Evolutionary conservation across 2,329 filamentous ascomycete species (phyloP).

Genomic region (Penicillium sp.): DNA sequence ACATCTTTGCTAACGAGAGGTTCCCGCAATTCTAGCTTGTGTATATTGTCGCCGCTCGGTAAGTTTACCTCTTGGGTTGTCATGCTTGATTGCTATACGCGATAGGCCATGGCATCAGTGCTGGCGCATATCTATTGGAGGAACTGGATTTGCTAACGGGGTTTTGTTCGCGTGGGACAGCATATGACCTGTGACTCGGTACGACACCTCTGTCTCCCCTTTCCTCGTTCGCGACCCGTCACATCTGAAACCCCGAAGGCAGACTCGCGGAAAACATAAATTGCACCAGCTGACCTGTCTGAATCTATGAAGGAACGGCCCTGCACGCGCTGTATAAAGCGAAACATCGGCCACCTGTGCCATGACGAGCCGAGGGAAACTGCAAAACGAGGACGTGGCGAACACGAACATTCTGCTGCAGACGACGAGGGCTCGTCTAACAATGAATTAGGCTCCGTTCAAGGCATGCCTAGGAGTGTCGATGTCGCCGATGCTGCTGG

Average conservation of each 20-base stretch:
- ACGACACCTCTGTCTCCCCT: conserved; percentile 43
- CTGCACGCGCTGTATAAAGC: conserved; percentile 95
- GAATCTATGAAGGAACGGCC: conserved; percentile 71
- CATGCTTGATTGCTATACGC: conserved; percentile 22
- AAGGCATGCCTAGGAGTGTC: conserved; percentile 52
- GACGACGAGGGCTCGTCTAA: conserved; percentile 57
- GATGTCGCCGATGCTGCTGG: conserved; percentile 57
- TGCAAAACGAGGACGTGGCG: conserved; percentile 75
- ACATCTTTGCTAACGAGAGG: conserved; percentile 25
- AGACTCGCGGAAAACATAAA: conserved; percentile 7
- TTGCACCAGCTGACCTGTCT: conserved; percentile 21
- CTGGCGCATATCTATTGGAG: conserved; percentile 11
- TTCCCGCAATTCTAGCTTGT: conserved; percentile 61
- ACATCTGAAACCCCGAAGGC: conserved; percentile 25
- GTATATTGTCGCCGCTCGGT: conserved; percentile 88
- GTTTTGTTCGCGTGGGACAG: conserved; percentile 53
- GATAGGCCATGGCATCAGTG: not conserved
- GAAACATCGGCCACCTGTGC: conserved; percentile 96
- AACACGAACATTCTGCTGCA: conserved; percentile 55
- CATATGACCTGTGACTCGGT: conserved; percentile 93
- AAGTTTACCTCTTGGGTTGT: conserved; percentile 49
- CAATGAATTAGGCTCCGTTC: conserved; percentile 45
- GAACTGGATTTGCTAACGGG: conserved; percentile 47
- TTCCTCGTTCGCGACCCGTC: conserved; percentile 16
- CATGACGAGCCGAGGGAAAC: conserved; percentile 94